Conservation (phyloP, 1,284 basidiomycete genomes). For the Anthracocystis panici-leucophaei region DNA sequence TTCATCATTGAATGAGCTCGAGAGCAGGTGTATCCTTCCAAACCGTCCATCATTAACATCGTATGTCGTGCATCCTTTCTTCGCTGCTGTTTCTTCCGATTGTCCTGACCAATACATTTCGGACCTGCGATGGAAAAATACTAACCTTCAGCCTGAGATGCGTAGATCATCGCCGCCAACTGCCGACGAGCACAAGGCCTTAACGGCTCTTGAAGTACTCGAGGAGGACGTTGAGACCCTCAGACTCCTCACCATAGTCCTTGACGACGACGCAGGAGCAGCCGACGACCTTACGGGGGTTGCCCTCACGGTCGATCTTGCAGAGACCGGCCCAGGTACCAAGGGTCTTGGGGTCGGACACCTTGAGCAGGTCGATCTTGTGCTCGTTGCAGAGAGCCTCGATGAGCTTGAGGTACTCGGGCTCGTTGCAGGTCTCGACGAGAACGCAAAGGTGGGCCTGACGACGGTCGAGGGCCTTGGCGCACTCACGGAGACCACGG, state of each 20-base stretch:
- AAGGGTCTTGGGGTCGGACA: slow-evolving; percentile 94
- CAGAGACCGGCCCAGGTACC: slow-evolving; percentile 96
- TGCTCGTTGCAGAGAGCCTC: slow-evolving; percentile 99
- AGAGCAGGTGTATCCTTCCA: slow-evolving; percentile 16
- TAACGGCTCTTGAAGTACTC: slow-evolving; percentile 94
- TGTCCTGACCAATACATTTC: background rate
- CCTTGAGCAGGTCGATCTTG: slow-evolving; percentile 99
- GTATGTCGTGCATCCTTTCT: background rate
- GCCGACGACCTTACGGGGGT: slow-evolving; percentile 86
- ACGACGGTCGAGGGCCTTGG: slow-evolving; percentile 98
- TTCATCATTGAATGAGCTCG: slow-evolving; percentile 57
- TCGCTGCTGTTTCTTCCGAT: background rate
- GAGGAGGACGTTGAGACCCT: slow-evolving; percentile 94
- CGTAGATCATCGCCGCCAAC: background rate
- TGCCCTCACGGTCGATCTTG: slow-evolving; percentile 96
- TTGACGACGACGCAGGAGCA: slow-evolving; percentile 92
- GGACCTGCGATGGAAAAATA: slow-evolving; percentile 10
- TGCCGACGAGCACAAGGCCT: slow-evolving; percentile 9
- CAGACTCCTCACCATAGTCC: slow-evolving; percentile 95
- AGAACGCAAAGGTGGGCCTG: slow-evolving; percentile 99
- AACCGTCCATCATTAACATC: background rate
- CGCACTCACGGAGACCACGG: slow-evolving; percentile 95
- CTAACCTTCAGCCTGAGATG: slow-evolving; percentile 43
- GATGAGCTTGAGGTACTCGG: slow-evolving; percentile 99
- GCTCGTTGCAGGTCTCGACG: slow-evolving; percentile 98